Evolutionary conservation across 2,329 filamentous ascomycete species (phyloP), one percentile per base, ranked within the genome.

Genomic region (Albifimbria verrucaria): DNA sequence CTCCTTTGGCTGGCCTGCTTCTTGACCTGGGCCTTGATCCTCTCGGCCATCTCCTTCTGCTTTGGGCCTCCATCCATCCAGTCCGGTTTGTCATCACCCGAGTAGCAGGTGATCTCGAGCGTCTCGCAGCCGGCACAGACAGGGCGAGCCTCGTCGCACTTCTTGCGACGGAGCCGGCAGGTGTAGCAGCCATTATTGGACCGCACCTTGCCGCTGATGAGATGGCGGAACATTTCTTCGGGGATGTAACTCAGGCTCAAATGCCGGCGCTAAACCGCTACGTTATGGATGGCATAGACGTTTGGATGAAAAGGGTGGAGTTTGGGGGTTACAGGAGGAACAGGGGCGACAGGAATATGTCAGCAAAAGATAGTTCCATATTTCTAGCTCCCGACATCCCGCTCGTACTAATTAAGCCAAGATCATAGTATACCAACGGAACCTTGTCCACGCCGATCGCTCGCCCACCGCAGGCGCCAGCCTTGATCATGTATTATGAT

Each of bases 141-240:
- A 11, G 82, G 81, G 2, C 71, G 74, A 22, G 60, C 69, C 61
- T 83, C 79, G 56, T 84, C 80, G 60, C 83, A 86, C 61, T 83
- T 85, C 62, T 86, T 86, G 59, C 79, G 79, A 20, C 83, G 77
- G 11, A 85, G 72, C 21, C 81, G 77, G 59, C 83, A 86, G 2
- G 81, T 85, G 80, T 80, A 85, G 62, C 82, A 85, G 54, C 80
- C 80, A 7, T 71, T 73, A 48, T 72, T 72, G 54, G 72, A 76
- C 41, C 75, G 70, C 24, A 71, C 60, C 53, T 65, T 65, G 54
- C 62, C 58, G 21, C 58, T 60, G 60, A 65, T 65, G 52, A 65
- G 58, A 57, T 64, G 59, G 39, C 63, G 63, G 51, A 65, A 59
- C 63, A 65, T 65, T 56, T n/a, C 25, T 23, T 25, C 32, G 32